A percentile compares a stretch with the other conserved stretches of the same genome.
Evolutionary conservation across 768 basidiomycete genomes (phyloP).

Genomic region (Trametes villosa): DNA sequence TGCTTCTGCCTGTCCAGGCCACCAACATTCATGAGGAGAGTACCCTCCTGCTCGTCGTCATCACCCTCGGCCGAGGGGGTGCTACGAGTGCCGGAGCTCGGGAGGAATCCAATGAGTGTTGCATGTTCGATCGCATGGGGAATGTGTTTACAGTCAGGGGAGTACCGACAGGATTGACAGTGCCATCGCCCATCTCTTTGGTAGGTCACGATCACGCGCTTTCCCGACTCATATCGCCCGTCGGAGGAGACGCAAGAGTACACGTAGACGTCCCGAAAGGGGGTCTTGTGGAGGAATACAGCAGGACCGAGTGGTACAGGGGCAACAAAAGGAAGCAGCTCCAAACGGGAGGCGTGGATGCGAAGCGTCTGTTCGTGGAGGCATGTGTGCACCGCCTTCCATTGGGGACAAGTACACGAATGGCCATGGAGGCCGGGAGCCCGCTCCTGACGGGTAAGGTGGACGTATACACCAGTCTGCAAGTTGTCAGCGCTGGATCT

Average conservation of each 20-base stretch:
- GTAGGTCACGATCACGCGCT: conserved; percentile 10
- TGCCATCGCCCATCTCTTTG: conserved; percentile 14
- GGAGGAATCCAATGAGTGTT: neutral
- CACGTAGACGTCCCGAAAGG: neutral
- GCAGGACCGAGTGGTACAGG: neutral
- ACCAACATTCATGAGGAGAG: neutral
- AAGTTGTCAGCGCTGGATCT: neutral
- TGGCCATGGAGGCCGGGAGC: neutral
- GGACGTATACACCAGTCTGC: neutral
- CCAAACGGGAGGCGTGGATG: too few relatives aligned
- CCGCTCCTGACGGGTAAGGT: neutral
- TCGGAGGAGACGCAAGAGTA: conserved; percentile 8
- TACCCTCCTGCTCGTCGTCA: neutral
- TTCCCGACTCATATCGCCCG: neutral
- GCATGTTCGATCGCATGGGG: conserved; percentile 6
- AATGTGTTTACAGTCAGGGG: conserved; percentile 2
- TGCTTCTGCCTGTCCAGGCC: neutral
- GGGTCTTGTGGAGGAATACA: neutral
- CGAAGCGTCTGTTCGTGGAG: neutral
- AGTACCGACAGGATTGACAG: conserved; percentile 4
- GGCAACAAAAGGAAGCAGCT: neutral
- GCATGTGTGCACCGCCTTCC: neutral
- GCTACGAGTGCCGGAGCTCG: neutral
- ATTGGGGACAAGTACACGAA: neutral
- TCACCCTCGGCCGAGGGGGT: neutral